Base-by-base conservation (phyloP, 129 eudicot species). In the Centrapalus pauciflorus region DNA sequence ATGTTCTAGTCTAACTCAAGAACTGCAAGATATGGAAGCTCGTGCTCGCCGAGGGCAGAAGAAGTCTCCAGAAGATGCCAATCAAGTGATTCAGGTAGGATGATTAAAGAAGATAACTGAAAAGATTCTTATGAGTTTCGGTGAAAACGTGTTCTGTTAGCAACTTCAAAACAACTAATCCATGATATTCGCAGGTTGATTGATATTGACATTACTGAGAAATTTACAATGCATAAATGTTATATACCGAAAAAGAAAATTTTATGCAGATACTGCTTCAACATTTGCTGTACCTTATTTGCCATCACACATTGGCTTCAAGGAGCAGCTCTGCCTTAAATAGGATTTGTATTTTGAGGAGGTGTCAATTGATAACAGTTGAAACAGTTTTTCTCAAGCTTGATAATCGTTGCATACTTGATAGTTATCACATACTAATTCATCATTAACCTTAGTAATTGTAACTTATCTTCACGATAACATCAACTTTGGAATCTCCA, bases 1-100 rank as follows among this genome's bases (percentile, higher is more conserved):
- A 71, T 89, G 99, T 79, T 80, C 96, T 71, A 79, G 95, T 58
- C 54, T 94, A 48, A 94, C 88, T 82, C 99, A 94, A 89, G 99
- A 94, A 75, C 80, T 94, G 73, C 99, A 94, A 78, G 99, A 94
- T 59, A 82, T 81, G 90, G 96, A 88, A 83, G 93, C 80, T 61
- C 95, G 93, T 76, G 80, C 79, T 73, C 99, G 99, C 49, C 86
- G 93, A 38, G 96, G 81, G 40, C 95, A 89, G 55, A 94, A 94
- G 81, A 94, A 86, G 72, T 75, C 90, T 61, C 95, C 99, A 61
- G 96, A 94, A 66, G 99, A 93, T 70, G 90, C 85, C 69, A 94
- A 80, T 86, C 99, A 89, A 79, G 83, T 77, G 48, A 82, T 94
- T 76, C 96, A 89, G 94, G 94, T 89, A 82, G 33, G 26, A 30